A percentile compares a stretch with the other conserved stretches of the same genome.
phyloP scores from a whole-genome alignment of 371 early-diverging fungal species.

The Umbelopsis sp. region DNA sequence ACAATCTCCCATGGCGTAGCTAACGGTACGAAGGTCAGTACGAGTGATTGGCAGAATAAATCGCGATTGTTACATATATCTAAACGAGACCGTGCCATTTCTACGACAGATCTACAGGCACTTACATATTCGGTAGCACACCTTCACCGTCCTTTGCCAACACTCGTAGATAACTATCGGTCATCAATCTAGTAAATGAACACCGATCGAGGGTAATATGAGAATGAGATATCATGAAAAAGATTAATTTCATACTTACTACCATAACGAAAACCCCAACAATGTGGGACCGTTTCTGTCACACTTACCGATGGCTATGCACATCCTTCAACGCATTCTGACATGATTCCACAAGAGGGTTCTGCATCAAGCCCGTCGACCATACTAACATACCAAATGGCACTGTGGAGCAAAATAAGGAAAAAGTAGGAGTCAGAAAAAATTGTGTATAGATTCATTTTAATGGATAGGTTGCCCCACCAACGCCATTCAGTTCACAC shows the following conservation, averaged over 20 bases:
- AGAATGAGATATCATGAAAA: too few relatives aligned
- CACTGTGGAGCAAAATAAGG: constrained; percentile 16
- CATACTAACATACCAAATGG: constrained; percentile 58
- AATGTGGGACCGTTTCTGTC: not conserved
- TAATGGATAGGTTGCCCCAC: too few relatives aligned
- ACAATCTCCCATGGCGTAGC: constrained; percentile 84
- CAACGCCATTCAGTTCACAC: not conserved
- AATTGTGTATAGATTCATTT: too few relatives aligned
- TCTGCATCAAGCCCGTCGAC: constrained; percentile 49
- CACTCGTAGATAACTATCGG: constrained; percentile 67
- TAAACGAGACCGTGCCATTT: too few relatives aligned
- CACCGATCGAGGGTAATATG: not conserved
- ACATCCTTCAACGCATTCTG: constrained; percentile 26
- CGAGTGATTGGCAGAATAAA: not conserved
- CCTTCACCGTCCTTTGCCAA: constrained; percentile 51
- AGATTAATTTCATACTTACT: too few relatives aligned
- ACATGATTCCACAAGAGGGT: constrained; percentile 37
- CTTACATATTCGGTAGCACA: constrained; percentile 49
- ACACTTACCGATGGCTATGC: constrained; percentile 27
- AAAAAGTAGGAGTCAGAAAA: not conserved
- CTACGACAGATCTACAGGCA: not conserved
- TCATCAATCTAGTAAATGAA: constrained; percentile 49
- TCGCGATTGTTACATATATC: constrained; percentile 3
- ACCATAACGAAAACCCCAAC: too few relatives aligned
- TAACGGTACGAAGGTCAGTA: constrained; percentile 21